Base-by-base conservation (phyloP, 495 filamentous ascomycete species). In the Extremus antarcticus region DNA sequence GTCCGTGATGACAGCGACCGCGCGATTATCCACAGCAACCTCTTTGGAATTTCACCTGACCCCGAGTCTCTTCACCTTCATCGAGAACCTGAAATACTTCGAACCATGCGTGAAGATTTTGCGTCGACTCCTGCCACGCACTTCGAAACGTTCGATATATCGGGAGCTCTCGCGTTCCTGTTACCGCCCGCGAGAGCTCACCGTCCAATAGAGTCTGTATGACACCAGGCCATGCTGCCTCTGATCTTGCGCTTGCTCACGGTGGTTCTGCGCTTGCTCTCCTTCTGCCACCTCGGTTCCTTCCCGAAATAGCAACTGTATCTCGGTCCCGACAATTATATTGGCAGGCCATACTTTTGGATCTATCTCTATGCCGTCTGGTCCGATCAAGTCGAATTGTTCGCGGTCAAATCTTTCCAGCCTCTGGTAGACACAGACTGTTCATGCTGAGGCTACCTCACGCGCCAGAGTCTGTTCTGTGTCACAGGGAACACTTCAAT, bases 81-180 rank as follows among this genome's bases (percentile, higher is more conserved):
- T 68, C 19, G 58, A 68, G 59, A 57, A 70, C 47, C 59, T 54
- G 13, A 70, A 70, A 57, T 65, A 66, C 52, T 54, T 70, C 4
- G 60, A 67, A 46, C 62, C 60, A 25, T 58, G 57, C 39, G 56
- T 47, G 23, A 58, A 58, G 39, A 59, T 68, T 38, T 21, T 70
- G 35, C 68, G 66, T 39, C 45, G 47, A 29, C 22, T 66, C 8
- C 57, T 70, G 7, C 64, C 58, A 13, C 10, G 10, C 10, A 22
- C 10, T 11, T 23, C 21, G 8, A 22, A 25, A 23, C 16, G 23
- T 9, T 50, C 47, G 3, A 50, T 50, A 23, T 50, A 23, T 19
- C 17, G 25, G 23, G 47, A 16, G 19, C 25, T 50, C 17, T 50
- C 47, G 10, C 17, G 17, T 3, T 22, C 47, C 3, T 50, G 25